A percentile compares a stretch with the other conserved stretches of the same genome.
Evolutionary conservation across 768 basidiomycete genomes (phyloP).

Genomic region (Butyriboletus loyo): DNA sequence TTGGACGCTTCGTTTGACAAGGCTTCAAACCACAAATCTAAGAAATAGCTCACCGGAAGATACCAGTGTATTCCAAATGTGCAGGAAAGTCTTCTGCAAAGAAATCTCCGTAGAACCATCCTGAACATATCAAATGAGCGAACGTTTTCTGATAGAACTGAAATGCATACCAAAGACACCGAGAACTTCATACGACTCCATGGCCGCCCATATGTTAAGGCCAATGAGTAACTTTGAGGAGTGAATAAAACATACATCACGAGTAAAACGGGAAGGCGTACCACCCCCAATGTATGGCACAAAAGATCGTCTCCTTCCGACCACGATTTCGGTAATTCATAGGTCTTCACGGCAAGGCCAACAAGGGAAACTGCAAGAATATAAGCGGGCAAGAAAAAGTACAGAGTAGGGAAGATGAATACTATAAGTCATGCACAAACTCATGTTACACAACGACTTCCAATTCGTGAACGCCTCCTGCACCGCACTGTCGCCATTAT

Average conservation of each 20-base stretch:
- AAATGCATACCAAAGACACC: slow-evolving; percentile 76
- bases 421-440: slow-evolving; percentile 95
- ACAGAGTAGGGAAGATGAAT: slow-evolving; percentile 15
- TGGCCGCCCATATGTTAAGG: slow-evolving; percentile 88
- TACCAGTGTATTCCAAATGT: slow-evolving; percentile 91
- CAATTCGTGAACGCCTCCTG: slow-evolving; percentile 93
- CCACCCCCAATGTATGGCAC: slow-evolving; percentile 83
- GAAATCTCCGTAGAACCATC: slow-evolving; percentile 99
- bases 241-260: slow-evolving; percentile 2
- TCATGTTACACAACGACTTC: slow-evolving; percentile 91
- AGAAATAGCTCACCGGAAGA: slow-evolving; percentile 67
- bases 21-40: not conserved
- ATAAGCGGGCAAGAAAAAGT: not conserved
- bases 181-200: slow-evolving; percentile 88
- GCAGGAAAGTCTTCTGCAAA: slow-evolving; percentile 93
- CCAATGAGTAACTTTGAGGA: slow-evolving; percentile 69
- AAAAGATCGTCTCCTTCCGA: slow-evolving; percentile 82
- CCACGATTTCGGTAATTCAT: slow-evolving; percentile 80
- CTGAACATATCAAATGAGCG: slow-evolving; percentile 35
- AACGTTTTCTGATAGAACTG: not conserved
- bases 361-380: slow-evolving; percentile 67
- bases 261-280: slow-evolving; percentile 38
- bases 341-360: slow-evolving; percentile 88
- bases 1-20: not conserved
- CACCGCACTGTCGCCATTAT: slow-evolving; percentile 73